Evolutionary conservation across 2,329 filamentous ascomycete species (phyloP), one percentile per base, ranked within the genome.

Genomic region (Cladosporium austrohemisphaericum): DNA sequence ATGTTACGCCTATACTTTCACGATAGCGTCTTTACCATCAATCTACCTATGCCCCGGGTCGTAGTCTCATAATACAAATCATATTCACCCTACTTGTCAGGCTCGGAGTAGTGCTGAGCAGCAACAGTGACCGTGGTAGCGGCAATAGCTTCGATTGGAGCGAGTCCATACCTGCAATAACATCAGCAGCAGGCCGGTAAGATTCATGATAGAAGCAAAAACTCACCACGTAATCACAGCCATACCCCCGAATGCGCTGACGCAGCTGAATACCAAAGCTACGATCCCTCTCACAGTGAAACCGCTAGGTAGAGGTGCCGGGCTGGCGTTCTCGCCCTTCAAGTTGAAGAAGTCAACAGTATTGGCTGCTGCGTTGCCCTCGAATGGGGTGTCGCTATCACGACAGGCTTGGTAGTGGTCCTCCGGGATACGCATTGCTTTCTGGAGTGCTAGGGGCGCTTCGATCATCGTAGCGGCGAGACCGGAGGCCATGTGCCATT

Each of bases 351-450:
- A 69, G 56, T 92, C 68, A 0, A 68, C 64, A 0, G 79, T 83
- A 60, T 90, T 89, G 0, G 76, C 88, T 0, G 86, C 88, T 0
- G 88, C 88, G 59, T 93, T 93, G 3, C 88, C 88, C 3, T 61
- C 60, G 0, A 70, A 77, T 1, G 79, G 74, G 0, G 80, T 66
- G 5, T 71, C 68, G 0, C 64, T 71, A 0, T 72, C 76, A 4
- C 69, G 68, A 62, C 87, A 92, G 3, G 70, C 77, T n/a, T 78
- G 77, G 33, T 76, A 69, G 58, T 86, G 81, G 52, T 83, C 75
- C 22, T 74, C 63, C 0, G 87, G 86, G 16, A 94, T 78, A 0
- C 68, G 70, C 28, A 85, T 57, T 0, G 67, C 71, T 52, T 77
- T 66, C 60, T 90, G 86, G 0, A 93, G 62, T 14, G 80, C 75